phyloP scores from a whole-genome alignment of 257 asterid genomes.

The Penstemon barbatus region DNA sequence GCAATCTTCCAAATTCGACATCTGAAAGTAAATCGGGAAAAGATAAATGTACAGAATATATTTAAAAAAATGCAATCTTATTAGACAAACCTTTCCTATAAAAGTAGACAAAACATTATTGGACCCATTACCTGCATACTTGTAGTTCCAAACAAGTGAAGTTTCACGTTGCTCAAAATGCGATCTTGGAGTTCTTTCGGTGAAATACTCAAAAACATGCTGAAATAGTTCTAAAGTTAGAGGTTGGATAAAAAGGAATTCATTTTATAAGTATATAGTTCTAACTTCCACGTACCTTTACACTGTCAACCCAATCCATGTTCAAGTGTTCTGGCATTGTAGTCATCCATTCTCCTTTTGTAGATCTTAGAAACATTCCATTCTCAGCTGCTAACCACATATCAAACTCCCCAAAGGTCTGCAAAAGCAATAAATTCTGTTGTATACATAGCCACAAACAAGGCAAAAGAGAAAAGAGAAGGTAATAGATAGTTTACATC shows the following conservation, averaged over 20 bases:
- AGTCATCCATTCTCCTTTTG: slow-evolving; percentile 92
- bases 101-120: slow-evolving; percentile 2
- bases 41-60: slow-evolving; percentile 7
- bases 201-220: slow-evolving; percentile 96
- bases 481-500: slow-evolving; percentile 44
- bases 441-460: neutral
- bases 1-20: slow-evolving; percentile 92
- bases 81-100: neutral
- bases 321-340: slow-evolving; percentile 97
- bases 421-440: slow-evolving; percentile 40
- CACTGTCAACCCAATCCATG: slow-evolving; percentile 97
- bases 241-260: slow-evolving; percentile 16
- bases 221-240: slow-evolving; percentile 42
- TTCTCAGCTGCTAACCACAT: slow-evolving; percentile 99
- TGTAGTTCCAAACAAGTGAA: slow-evolving; percentile 94
- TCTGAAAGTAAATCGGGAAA: slow-evolving; percentile 41
- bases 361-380: slow-evolving; percentile 93
- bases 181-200: slow-evolving; percentile 97
- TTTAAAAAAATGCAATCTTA: slow-evolving; percentile 19
- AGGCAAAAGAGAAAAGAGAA: neutral
- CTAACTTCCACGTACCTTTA: slow-evolving; percentile 49
- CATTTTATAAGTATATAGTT: slow-evolving; percentile 17
- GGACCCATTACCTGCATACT: slow-evolving; percentile 74
- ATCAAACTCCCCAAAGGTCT: slow-evolving; percentile 84
- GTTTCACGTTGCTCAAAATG: slow-evolving; percentile 84